These are phyloP conservation scores for Chloris gayana DNA, from an alignment of 176 grass and related monocot genomes.

Conservation along the genomic window DNA sequence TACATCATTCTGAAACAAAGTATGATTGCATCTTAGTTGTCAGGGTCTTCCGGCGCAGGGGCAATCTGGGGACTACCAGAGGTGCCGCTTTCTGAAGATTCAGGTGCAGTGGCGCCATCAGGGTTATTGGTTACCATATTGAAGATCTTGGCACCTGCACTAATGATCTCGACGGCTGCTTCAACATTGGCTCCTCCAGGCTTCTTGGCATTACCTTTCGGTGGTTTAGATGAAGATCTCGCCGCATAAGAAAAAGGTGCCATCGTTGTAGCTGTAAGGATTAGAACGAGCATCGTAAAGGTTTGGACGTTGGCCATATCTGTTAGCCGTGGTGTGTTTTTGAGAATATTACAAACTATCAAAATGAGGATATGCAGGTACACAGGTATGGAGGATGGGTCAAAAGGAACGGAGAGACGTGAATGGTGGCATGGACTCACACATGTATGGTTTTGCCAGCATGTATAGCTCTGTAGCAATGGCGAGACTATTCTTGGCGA, in stretches of 20 bases:
- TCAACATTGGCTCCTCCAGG: not conserved
- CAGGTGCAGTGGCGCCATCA: too few relatives aligned
- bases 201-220: not conserved
- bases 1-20: too few relatives aligned
- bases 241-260: not conserved
- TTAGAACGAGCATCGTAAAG: not conserved
- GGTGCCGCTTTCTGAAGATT: too few relatives aligned
- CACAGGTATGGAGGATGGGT: not conserved
- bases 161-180: too few relatives aligned
- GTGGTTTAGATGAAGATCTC: not conserved
- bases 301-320: conserved; percentile 1
- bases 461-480: not conserved
- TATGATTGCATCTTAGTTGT: too few relatives aligned
- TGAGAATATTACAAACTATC: too few relatives aligned
- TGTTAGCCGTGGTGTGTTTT: not conserved
- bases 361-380: not conserved
- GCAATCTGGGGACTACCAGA: too few relatives aligned
- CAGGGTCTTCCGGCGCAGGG: too few relatives aligned
- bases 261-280: too few relatives aligned
- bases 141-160: too few relatives aligned
- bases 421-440: not conserved
- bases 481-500: not conserved
- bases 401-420: not conserved
- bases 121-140: too few relatives aligned
- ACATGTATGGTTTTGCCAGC: not conserved